These are phyloP conservation scores for Pontederia crassipes DNA, from an alignment of 176 grass and related monocot species.

Conservation along the genomic window DNA sequence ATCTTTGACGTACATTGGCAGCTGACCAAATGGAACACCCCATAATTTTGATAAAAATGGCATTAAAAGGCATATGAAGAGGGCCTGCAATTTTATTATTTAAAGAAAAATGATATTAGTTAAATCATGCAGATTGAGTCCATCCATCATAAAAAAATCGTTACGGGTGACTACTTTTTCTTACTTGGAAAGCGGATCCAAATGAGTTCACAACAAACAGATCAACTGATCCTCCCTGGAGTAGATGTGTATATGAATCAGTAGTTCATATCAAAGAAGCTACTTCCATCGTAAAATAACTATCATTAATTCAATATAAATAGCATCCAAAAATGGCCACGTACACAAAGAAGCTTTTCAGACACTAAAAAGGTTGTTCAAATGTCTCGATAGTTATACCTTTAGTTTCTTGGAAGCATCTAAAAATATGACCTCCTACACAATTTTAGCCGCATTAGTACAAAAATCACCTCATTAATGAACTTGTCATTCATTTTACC, in stretches of 20 bases:
- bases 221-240: conserved; percentile 85
- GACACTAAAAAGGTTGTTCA: background rate
- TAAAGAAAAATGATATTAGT: too few species aligned
- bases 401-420: conserved; percentile 87
- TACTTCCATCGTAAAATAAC: background rate
- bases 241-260: background rate
- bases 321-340: background rate
- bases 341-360: background rate
- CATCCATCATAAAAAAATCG: too few species aligned
- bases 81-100: conserved; percentile 34
- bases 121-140: too few species aligned
- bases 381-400: conserved; percentile 25
- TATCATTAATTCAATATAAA: background rate
- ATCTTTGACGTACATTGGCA: conserved; percentile 86
- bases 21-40: conserved; percentile 75
- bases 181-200: conserved; percentile 91
- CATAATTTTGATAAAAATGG: conserved; percentile 95
- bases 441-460: conserved; percentile 17
- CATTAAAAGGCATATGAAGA: conserved; percentile 82
- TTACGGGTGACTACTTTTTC: background rate
- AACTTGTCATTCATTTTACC: conserved; percentile 10
- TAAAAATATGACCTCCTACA: conserved; percentile 92
- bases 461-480: background rate
- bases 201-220: conserved; percentile 96
- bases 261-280: conserved; percentile 1